A percentile compares a stretch with the other conserved stretches of the same genome.
Conservation (phyloP, 768 basidiomycete genomes). For the Chalciporus chontae region DNA sequence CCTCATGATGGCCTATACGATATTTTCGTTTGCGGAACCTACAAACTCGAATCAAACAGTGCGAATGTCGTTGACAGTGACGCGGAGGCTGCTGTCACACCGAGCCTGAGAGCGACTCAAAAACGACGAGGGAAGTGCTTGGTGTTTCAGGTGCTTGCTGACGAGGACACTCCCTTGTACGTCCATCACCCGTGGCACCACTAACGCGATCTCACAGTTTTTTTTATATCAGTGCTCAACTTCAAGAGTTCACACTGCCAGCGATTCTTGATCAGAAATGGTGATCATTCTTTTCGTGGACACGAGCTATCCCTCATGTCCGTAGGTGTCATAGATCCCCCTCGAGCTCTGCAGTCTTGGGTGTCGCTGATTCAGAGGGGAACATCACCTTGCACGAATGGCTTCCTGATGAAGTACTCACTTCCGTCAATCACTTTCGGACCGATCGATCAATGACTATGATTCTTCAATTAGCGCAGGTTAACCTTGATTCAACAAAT, state of each 20-base stretch:
- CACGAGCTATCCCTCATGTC: slow-evolving; percentile 6
- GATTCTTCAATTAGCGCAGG: slow-evolving; percentile 30
- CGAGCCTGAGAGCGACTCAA: slow-evolving; percentile 31
- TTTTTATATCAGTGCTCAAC: slow-evolving; percentile 45
- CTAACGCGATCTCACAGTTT: background rate
- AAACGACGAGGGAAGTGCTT: slow-evolving; percentile 69
- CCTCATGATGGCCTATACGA: slow-evolving; percentile 57
- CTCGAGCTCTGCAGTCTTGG: slow-evolving; percentile 49
- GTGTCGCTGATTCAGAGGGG: slow-evolving; percentile 84
- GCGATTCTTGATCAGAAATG: slow-evolving; percentile 96
- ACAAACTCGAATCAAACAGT: slow-evolving; percentile 58
- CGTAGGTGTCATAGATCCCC: slow-evolving; percentile 57
- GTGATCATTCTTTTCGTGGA: slow-evolving; percentile 38
- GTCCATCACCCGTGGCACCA: slow-evolving; percentile 7
- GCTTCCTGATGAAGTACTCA: slow-evolving; percentile 42
- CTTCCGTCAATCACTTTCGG: background rate
- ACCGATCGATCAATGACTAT: background rate
- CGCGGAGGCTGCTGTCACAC: background rate
- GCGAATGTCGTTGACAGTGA: slow-evolving; percentile 1
- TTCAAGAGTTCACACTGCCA: slow-evolving; percentile 69
- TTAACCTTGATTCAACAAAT: slow-evolving; percentile 42
- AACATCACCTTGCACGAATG: slow-evolving; percentile 63
- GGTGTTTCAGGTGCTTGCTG: slow-evolving; percentile 48
- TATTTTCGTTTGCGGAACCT: slow-evolving; percentile 88
- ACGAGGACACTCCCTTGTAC: slow-evolving; percentile 35